These are phyloP conservation scores for Typha latifolia DNA, from an alignment of 176 grass and related monocot genomes.

Conservation along the genomic window DNA sequence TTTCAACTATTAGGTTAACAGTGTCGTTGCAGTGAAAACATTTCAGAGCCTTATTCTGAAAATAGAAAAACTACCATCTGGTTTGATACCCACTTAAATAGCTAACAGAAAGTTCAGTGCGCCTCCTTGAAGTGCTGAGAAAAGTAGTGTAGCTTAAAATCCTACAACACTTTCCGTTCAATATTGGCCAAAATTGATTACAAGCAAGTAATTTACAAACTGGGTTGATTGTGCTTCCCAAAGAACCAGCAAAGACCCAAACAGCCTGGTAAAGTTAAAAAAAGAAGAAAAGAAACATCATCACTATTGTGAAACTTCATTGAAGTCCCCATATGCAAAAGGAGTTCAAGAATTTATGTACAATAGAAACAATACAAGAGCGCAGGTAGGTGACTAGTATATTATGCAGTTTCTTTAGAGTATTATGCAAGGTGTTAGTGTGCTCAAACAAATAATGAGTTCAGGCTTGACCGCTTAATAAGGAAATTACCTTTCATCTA, in stretches of 20 bases:
- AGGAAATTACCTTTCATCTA: conserved; percentile 36
- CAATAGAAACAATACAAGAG: background rate
- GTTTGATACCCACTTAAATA: no score
- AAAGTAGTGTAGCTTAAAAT: background rate
- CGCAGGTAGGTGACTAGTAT: background rate
- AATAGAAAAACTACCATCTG: no score
- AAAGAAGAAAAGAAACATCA: background rate
- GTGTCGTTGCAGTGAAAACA: no score
- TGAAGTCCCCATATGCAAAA: conserved; percentile 1
- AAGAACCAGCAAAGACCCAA: conserved; percentile 12
- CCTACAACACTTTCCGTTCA: background rate
- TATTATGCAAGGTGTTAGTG: no score
- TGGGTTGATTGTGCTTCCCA: conserved; percentile 20
- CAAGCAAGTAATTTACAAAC: conserved; percentile 42
- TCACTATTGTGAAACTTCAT: conserved; percentile 16
- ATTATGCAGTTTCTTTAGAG: background rate
- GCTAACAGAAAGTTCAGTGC: background rate
- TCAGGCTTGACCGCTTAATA: background rate
- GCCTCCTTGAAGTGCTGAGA: background rate
- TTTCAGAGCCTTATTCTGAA: no score
- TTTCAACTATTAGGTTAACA: no score
- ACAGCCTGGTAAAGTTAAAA: conserved; percentile 27
- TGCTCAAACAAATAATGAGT: background rate
- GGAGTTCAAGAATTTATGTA: background rate
- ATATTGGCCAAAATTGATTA: conserved; percentile 2